phyloP scores from a whole-genome alignment of 768 basidiomycete genomes.

The Kwoniella newhampshirensis region DNA sequence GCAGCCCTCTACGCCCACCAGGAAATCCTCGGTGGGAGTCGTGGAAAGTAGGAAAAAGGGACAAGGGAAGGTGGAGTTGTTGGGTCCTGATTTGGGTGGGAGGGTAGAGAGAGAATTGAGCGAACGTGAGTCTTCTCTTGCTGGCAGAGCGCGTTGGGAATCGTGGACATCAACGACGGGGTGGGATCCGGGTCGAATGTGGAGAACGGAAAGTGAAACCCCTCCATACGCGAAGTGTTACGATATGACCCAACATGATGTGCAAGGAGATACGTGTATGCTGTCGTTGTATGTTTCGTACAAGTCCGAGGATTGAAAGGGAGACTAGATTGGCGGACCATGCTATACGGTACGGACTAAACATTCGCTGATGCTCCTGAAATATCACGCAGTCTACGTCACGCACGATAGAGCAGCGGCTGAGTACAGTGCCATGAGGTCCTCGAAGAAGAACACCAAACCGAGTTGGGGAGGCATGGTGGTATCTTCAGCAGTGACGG shows the following conservation, averaged over 20 bases:
- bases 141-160: too few species aligned
- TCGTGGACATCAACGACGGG: too few species aligned
- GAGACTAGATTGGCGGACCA: too few species aligned
- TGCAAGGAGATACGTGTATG: too few species aligned
- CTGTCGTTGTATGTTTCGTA: too few species aligned
- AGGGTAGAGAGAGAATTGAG: conserved; percentile 17
- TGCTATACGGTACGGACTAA: too few species aligned
- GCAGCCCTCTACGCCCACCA: conserved; percentile 4
- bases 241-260: too few species aligned
- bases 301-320: too few species aligned
- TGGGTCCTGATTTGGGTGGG: neutral
- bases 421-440: neutral
- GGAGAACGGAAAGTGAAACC: too few species aligned
- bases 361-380: neutral
- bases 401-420: conserved; percentile 2
- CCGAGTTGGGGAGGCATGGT: conserved; percentile 13
- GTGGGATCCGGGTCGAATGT: too few species aligned
- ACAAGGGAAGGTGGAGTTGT: conserved; percentile 5
- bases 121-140: conserved; percentile 7
- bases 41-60: conserved; percentile 13
- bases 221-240: too few species aligned
- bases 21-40: neutral
- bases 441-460: neutral
- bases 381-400: neutral
- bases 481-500: conserved; percentile 12